phyloP scores from a whole-genome alignment of 2,329 filamentous ascomycete species.

The Lasiodiplodia gonubiensis region DNA sequence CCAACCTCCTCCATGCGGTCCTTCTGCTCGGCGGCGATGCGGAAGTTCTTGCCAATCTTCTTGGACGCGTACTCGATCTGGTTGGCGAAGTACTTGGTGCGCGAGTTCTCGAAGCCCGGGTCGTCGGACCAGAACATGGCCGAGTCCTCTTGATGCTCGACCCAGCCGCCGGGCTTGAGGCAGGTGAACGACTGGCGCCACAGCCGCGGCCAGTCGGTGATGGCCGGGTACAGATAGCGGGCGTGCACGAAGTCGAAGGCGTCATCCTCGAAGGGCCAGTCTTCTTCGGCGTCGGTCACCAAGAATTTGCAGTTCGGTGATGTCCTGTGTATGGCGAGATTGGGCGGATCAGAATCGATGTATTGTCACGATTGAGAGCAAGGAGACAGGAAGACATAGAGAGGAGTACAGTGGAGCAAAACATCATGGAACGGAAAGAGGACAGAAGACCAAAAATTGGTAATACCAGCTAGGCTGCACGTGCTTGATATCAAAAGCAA shows the following conservation, averaged over 20 bases:
- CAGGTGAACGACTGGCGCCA: conserved; percentile 48
- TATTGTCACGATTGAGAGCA: neutral
- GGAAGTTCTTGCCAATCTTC: conserved; percentile 22
- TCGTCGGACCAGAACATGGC: conserved; percentile 27
- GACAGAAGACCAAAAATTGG: neutral
- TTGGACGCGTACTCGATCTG: conserved; percentile 20
- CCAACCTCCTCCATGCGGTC: conserved; percentile 36
- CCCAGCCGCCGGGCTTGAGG: conserved; percentile 58
- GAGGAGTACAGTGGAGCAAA: neutral
- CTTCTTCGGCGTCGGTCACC: conserved; percentile 48
- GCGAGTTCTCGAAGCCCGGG: conserved; percentile 3
- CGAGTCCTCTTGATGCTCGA: conserved; percentile 56
- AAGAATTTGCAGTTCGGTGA: conserved; percentile 44
- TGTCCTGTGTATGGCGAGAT: conserved; percentile 13
- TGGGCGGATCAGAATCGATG: conserved; percentile 6
- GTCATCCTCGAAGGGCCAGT: conserved; percentile 58
- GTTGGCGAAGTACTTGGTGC: conserved; percentile 12
- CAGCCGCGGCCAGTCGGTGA: conserved; percentile 61
- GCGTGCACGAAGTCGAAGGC: conserved; percentile 64
- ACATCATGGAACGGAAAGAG: neutral
- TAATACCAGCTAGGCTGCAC: conserved; percentile 27
- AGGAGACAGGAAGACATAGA: neutral
- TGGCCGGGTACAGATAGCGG: conserved; percentile 58
- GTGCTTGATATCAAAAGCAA: conserved; percentile 44
- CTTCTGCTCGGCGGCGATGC: conserved; percentile 28